A percentile compares a stretch with the other conserved stretches of the same genome.
Evolutionary conservation across 768 basidiomycete genomes (phyloP).

Genomic region (Leccinum variicolor): DNA sequence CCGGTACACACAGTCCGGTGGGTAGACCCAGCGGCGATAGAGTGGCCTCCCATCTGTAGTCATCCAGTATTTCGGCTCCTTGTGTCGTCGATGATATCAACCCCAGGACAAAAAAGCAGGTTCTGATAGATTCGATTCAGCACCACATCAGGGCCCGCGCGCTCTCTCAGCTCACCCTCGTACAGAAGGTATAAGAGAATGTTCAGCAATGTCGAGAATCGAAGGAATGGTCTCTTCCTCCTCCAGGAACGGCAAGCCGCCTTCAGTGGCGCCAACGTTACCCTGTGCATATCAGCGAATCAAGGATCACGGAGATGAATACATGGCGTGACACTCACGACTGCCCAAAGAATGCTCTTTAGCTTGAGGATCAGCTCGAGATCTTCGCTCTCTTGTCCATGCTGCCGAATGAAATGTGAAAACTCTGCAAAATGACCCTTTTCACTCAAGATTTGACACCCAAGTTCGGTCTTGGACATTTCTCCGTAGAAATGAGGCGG

Average conservation of each 20-base stretch:
- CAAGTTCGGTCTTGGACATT: conserved; percentile 94
- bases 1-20: conserved; percentile 88
- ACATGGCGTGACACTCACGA: conserved; percentile 55
- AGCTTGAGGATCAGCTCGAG: conserved; percentile 80
- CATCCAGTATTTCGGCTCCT: conserved; percentile 91
- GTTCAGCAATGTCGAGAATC: conserved; percentile 87
- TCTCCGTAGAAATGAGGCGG: conserved; percentile 98
- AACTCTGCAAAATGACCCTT: conserved; percentile 92
- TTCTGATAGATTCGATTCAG: conserved; percentile 47
- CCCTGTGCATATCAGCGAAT: conserved; percentile 51
- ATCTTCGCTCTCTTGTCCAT: conserved; percentile 83
- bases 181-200: conserved; percentile 85
- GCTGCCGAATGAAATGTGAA: conserved; percentile 83
- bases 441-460: conserved; percentile 86
- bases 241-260: conserved; percentile 92
- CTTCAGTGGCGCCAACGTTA: conserved; percentile 86
- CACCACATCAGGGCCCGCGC: not conserved
- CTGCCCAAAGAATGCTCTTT: conserved; percentile 96
- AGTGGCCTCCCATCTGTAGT: conserved; percentile 92
- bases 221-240: conserved; percentile 92
- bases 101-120: conserved; percentile 94
- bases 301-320: not conserved
- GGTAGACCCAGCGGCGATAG: conserved; percentile 80
- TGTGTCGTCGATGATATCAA: conserved; percentile 88
- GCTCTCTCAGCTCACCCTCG: conserved; percentile 66